A percentile compares a stretch with the other conserved stretches of the same genome.
Conservation (phyloP, 306 rosid genomes). For the Cotoneaster glaucophyllus region DNA sequence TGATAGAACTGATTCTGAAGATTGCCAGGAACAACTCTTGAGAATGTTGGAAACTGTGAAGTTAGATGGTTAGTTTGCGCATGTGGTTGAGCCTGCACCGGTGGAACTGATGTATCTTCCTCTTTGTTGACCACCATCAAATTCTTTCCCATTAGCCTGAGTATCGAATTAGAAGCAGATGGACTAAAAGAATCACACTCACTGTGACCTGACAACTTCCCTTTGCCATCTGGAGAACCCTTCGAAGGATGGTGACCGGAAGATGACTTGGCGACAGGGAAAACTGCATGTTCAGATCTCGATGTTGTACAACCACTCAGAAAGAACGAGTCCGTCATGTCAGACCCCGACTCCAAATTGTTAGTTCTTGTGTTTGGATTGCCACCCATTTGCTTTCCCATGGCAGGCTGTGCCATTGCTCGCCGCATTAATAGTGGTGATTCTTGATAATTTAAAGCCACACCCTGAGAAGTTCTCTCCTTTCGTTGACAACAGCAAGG, state of each 20-base stretch:
- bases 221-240: constrained; percentile 18
- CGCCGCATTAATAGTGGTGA: constrained; percentile 31
- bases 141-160: constrained; percentile 61
- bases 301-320: constrained; percentile 8
- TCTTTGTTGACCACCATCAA: constrained; percentile 56
- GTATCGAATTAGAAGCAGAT: constrained; percentile 42
- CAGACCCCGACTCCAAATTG: constrained; percentile 20
- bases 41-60: constrained; percentile 25
- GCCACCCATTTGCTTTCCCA: constrained; percentile 26
- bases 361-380: constrained; percentile 16
- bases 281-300: constrained; percentile 15
- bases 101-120: constrained; percentile 32
- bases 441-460: constrained; percentile 31
- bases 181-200: constrained; percentile 37
- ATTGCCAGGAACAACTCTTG: constrained; percentile 18
- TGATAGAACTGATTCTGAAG: constrained; percentile 20
- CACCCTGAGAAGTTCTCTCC: constrained; percentile 34
- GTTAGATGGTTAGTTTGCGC: constrained; percentile 13
- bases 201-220: constrained; percentile 17
- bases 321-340: constrained; percentile 21
- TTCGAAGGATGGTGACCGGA: constrained; percentile 9
- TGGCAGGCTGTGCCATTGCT: constrained; percentile 18
- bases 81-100: constrained; percentile 22
- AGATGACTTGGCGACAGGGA: constrained; percentile 12
- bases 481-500: constrained; percentile 58